Conservation (phyloP, 1,139 yeast genomes). For the Pichia sp. region DNA sequence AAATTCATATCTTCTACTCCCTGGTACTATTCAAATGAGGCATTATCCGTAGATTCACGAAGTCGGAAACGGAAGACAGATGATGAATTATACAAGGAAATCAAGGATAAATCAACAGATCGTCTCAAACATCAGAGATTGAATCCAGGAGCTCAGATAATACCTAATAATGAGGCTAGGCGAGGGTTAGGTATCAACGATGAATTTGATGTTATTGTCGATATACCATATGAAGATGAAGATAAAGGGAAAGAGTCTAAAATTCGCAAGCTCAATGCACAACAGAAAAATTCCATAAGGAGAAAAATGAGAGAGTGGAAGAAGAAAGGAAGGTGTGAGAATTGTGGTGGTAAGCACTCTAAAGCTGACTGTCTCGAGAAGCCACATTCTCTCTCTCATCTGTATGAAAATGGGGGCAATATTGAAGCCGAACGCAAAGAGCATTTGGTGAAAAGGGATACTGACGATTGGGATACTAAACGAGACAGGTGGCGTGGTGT, state of each 20-base stretch:
- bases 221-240: conserved; percentile 10
- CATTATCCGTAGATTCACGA: conserved; percentile 21
- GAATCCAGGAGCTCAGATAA: conserved; percentile 26
- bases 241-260: conserved; percentile 2
- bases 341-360: conserved; percentile 47
- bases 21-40: conserved; percentile 35
- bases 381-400: conserved; percentile 31
- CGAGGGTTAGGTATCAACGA: conserved; percentile 33
- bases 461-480: conserved; percentile 54
- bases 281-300: conserved; percentile 15
- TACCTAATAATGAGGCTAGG: conserved; percentile 29
- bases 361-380: conserved; percentile 44
- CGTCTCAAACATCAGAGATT: conserved; percentile 45
- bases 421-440: neutral
- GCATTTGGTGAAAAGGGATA: conserved; percentile 29
- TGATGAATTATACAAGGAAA: conserved; percentile 19
- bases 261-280: too few relatives aligned
- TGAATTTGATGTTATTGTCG: conserved; percentile 18
- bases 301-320: conserved; percentile 18
- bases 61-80: conserved; percentile 20
- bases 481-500: conserved; percentile 79
- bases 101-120: conserved; percentile 26
- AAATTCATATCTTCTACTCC: conserved; percentile 44
- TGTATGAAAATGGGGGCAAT: conserved; percentile 18
- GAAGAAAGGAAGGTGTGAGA: conserved; percentile 39